Evolutionary conservation across 2,329 filamentous ascomycete genomes (phyloP), one percentile per base, ranked within the genome.

Genomic region (Fusarium ramigenum): DNA sequence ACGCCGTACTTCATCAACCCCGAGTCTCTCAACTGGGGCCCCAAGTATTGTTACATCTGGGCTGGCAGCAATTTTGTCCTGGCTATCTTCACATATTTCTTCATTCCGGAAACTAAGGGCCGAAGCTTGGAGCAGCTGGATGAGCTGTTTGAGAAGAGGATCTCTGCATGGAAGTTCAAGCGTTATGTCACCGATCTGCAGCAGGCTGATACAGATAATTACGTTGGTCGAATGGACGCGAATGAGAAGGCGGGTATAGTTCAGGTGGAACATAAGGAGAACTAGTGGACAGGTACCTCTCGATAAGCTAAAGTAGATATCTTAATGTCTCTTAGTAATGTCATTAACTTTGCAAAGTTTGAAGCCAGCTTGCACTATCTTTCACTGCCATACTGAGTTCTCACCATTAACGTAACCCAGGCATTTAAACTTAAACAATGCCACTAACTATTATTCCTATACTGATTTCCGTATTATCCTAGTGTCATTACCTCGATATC

Each of bases 111-210:
- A n/a, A 57, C 54, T 0, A 46, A 34, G n/a, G 54, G 54, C 4
- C 39, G 54, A 21, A 57, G 54, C n/a, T 32, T 57, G 18, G 54
- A 57, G 14, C 54, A 57, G 10, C 54, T 57, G 9, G 54, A 57
- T 34, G 54, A 57, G 12, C 5, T 57, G 7, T 57, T 57, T 18
- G 39, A 46, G 4, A 57, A 57, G 30, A 57, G 16, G n/a, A 25
- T 57, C 7, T 57, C 54, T 3, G 54, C 54, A 2, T 57, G 28
- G 54, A 57, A 57, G n/a, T 57, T 57, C 8, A 34, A 23, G 2
- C 9, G 39, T 3, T 57, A 57, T 57, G 28, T 57, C 2, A 57
- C 54, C 1, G 39, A 57, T 11, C 5, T 57, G 0, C 54, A 57
- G 7, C 54, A 57, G 15, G 54, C 18, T 12, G 54, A 57, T n/a